Evolutionary conservation across 2,329 filamentous ascomycete genomes (phyloP).

Genomic region (Mycosphaerelloides madeirae): DNA sequence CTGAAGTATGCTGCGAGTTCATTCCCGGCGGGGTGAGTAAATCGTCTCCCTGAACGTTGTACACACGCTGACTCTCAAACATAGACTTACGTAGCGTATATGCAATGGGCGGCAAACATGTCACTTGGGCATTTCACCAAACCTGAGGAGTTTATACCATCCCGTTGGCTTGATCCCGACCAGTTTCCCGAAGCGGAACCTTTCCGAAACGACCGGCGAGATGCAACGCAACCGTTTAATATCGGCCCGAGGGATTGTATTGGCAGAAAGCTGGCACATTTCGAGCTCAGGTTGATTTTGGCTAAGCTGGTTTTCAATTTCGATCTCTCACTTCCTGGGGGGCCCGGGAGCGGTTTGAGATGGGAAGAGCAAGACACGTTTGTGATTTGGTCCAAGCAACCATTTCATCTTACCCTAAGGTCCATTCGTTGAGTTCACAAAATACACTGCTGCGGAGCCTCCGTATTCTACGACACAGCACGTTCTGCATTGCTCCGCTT

Average conservation of each 20-base stretch:
- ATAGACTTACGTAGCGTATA: constrained; percentile 1
- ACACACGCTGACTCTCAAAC: not conserved
- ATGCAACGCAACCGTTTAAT: not conserved
- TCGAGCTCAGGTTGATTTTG: not conserved
- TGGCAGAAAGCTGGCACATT: not conserved
- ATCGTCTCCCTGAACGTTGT: not conserved
- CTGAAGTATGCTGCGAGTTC: not conserved
- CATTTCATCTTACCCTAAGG: too few relatives aligned
- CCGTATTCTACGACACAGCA: too few relatives aligned
- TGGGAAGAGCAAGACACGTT: constrained; percentile 1
- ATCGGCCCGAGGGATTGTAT: not conserved
- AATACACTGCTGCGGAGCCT: too few relatives aligned
- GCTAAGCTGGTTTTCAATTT: not conserved
- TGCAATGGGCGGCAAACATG: constrained; percentile 1
- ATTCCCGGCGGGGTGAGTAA: not conserved
- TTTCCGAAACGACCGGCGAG: not conserved
- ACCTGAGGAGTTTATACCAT: not conserved
- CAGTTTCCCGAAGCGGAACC: not conserved
- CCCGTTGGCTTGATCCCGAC: not conserved
- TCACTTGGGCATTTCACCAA: not conserved
- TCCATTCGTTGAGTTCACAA: too few relatives aligned
- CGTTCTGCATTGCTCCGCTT: too few relatives aligned
- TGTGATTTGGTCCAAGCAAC: constrained; percentile 1
- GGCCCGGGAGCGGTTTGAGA: not conserved
- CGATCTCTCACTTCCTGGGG: not conserved